Base-by-base conservation (phyloP, 441 rosid genomes). In the Corymbia citriodora region DNA sequence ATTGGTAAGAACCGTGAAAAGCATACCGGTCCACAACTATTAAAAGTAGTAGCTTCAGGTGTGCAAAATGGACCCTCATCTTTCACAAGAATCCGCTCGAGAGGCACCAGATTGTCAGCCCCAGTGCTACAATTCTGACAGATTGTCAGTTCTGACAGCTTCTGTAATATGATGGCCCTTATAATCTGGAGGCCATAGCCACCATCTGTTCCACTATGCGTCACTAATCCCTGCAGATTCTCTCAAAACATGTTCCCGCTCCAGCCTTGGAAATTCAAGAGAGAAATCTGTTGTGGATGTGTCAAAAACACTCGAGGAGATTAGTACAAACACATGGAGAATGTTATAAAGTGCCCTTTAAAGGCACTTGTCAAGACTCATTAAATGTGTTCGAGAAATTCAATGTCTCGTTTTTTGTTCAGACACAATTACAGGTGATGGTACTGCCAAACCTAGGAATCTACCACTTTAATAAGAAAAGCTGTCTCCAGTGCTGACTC, bases 401-500 rank as follows among this genome's bases (percentile, higher is more conserved):
- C 23, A 33, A 9, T 55, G 29, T 19, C 29, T 88, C 45, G 48
- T 33, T 33, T 74, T 17, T 50, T 21, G 83, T 55, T 89, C 89
- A 11, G 87, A 89, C 6, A 50, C 52, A 50, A 45, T 29, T 79
- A 55, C 49, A 15, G 70, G 85, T 89, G 31, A 29, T 31, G 19
- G 87, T 54, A 40, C 90, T 90, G n/a, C 11, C 88, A 63, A 55
- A 55, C 87, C 89, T 91, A 93, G 68, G 91, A 89, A 72, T 92
- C 96, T 94, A 97, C 93, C 93, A 95, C 95, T 93, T 95, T 97
- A 61, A 97, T 55, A 83, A 97, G 99, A 94, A 97, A 97, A 14
- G 98, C 97, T 6, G 95, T 94, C 94, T 97, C 98, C 86, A 95
- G 74, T 13, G 98, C 98, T 25, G 97, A 94, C 89, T 97, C 98